Evolutionary conservation across 2,329 filamentous ascomycete genomes (phyloP).

Genomic region (Fusarium chlamydosporum): DNA sequence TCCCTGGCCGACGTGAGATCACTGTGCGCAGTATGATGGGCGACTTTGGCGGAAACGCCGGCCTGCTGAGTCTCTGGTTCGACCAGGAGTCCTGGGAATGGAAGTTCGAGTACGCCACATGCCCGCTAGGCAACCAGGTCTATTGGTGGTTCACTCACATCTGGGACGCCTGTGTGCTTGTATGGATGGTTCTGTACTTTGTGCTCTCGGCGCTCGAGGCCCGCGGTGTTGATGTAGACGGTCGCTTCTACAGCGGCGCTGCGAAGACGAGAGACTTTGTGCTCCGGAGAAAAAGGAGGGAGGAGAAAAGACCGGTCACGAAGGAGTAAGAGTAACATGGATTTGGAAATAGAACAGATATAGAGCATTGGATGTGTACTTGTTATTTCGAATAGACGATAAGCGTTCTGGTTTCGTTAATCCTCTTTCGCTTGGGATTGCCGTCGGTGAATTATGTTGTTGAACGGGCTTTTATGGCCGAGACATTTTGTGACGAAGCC

Average conservation of each 20-base stretch:
- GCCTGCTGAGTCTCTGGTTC: conserved; percentile 91
- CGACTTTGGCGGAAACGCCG: conserved; percentile 91
- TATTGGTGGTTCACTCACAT: conserved; percentile 95
- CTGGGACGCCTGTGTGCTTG: conserved; percentile 68
- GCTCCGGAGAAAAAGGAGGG: conserved; percentile 7
- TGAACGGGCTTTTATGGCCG: conserved; percentile 13
- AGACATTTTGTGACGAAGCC: conserved; percentile 26
- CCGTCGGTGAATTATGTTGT: conserved; percentile 20
- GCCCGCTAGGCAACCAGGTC: conserved; percentile 86
- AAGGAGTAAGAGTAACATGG: conserved; percentile 35
- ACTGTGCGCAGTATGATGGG: conserved; percentile 99
- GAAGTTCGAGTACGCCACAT: conserved; percentile 84
- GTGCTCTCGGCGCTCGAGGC: conserved; percentile 48
- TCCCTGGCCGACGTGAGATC: conserved; percentile 83
- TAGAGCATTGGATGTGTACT: conserved; percentile 20
- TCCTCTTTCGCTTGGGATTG: conserved; percentile 18
- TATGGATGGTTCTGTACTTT: conserved; percentile 51
- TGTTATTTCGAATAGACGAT: conserved; percentile 32
- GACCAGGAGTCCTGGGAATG: conserved; percentile 80
- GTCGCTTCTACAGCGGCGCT: conserved; percentile 41
- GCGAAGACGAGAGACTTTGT: conserved; percentile 34
- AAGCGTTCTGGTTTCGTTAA: conserved; percentile 33
- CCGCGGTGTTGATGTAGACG: conserved; percentile 56
- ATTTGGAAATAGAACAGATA: conserved; percentile 35
- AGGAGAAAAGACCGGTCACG: conserved; percentile 38